Evolutionary conservation across 768 basidiomycete species (phyloP), one percentile per base, ranked within the genome.

Genomic region (Melanogaster broomeanus): DNA sequence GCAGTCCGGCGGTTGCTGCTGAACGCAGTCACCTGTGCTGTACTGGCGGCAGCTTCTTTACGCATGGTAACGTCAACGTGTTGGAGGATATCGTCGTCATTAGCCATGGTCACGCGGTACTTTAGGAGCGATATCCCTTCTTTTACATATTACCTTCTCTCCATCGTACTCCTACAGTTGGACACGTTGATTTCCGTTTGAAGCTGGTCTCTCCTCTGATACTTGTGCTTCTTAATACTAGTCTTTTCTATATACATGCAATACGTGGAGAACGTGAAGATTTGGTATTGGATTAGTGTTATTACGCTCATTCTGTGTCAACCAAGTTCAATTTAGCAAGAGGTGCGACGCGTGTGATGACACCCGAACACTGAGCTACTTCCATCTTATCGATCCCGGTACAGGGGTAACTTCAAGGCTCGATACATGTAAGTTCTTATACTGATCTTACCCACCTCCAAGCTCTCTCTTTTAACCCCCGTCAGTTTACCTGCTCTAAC

Each of bases 1-100:
- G 71, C 77, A 79, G 63, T 74, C 82, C 5, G 77, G 83, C 49
- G 80, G 88, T 39, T 95, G 93, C 76, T 95, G 93, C 82, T 95
- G 72, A 82, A 71, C 61, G 47, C 22, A 48, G 42, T 37, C 48
- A 57, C 45, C 42, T 57, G 44, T 38, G 57, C 57, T 58, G 46
- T 57, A 47, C 42, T 55, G 38, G 62, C 55, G 30, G 56, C 33
- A 45, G 21, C 45, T 52, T 51, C 35, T 52, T 57, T 59, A 52
- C 51, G 52, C 57, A 42, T 49, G 30, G 37, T 56, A 51, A 50
- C 56, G 49, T 45, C 43, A 59, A 39, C 57, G 49, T 53, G 19
- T 48, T 56, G 45, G 44, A 57, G 62, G 55, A 54, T 62, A 53
- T 68, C 58, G 65, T 57, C 51, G 53, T 55, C 63, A 61, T 61